A percentile compares a stretch with the other conserved stretches of the same genome.
Conservation (phyloP, 1,284 basidiomycete species). For the Crepidotus sp. region DNA sequence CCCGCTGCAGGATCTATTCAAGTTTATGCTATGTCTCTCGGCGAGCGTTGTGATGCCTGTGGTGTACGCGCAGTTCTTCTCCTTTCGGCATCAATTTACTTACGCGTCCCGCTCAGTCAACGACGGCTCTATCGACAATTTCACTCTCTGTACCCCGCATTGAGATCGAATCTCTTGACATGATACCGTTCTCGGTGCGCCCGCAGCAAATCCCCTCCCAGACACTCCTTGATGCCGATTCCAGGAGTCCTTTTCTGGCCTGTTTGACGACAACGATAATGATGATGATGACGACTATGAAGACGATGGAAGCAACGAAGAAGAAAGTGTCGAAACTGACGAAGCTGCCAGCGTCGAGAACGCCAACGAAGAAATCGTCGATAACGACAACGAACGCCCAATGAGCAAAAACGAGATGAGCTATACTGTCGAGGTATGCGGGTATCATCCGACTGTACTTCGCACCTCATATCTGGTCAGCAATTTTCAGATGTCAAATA, state of each 20-base stretch:
- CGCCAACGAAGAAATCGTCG: too few relatives aligned
- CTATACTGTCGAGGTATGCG: conserved; percentile 15
- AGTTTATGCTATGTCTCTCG: conserved; percentile 7
- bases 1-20: background rate
- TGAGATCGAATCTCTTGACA: conserved; percentile 12
- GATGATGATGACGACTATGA: conserved; percentile 5
- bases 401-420: conserved; percentile 12
- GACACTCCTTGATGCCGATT: background rate
- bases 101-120: conserved; percentile 9
- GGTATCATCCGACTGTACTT: background rate
- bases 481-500: conserved; percentile 15
- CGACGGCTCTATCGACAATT: conserved; percentile 3
- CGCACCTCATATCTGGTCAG: background rate
- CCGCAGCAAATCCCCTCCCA: background rate
- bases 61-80: conserved; percentile 5
- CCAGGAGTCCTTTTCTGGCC: conserved; percentile 16
- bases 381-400: conserved; percentile 3
- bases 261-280: conserved; percentile 9
- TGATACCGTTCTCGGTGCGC: conserved; percentile 16
- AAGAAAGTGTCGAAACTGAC: too few relatives aligned
- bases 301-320: background rate
- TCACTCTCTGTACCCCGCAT: conserved; percentile 9
- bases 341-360: too few relatives aligned
- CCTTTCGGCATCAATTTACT: background rate
- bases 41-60: conserved; percentile 14